phyloP scores from a whole-genome alignment of 371 early-diverging fungal species.

The Mortierella sp. region DNA sequence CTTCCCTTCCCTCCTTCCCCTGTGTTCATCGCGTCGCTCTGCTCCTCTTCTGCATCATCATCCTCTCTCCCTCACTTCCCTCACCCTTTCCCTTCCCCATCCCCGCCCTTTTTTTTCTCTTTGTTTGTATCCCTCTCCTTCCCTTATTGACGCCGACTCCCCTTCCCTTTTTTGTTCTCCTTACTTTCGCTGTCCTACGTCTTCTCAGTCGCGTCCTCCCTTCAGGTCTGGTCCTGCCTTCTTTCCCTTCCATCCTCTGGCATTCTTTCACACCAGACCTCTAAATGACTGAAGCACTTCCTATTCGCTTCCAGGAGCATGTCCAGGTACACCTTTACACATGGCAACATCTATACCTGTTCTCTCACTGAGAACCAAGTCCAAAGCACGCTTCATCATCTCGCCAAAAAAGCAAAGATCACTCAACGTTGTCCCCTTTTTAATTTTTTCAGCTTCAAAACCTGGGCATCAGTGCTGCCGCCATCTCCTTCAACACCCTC shows the following conservation, averaged over 20 bases:
- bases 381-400: not conserved
- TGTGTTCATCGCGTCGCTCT: slow-evolving; percentile 1
- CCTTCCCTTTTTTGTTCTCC: not conserved
- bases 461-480: slow-evolving; percentile 92
- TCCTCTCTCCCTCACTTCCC: slow-evolving; percentile 1
- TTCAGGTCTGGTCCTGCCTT: slow-evolving; percentile 8
- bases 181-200: not conserved
- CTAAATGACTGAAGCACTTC: slow-evolving; percentile 80
- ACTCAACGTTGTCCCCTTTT: not conserved
- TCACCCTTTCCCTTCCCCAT: not conserved
- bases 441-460: slow-evolving; percentile 80
- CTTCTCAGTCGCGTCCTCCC: not conserved
- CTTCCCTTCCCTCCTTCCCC: not conserved
- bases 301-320: slow-evolving; percentile 95
- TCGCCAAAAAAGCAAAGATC: not conserved
- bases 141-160: not conserved
- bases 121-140: slow-evolving; percentile 3
- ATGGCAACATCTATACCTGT: not conserved
- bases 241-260: not conserved
- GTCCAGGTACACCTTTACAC: slow-evolving; percentile 80
- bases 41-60: slow-evolving; percentile 3
- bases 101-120: not conserved
- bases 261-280: slow-evolving; percentile 7
- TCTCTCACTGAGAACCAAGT: not conserved
- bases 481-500: slow-evolving; percentile 96